These are phyloP conservation scores for Schizophyllum commune DNA, from an alignment of 1,284 basidiomycete genomes.

Conservation along the genomic window DNA sequence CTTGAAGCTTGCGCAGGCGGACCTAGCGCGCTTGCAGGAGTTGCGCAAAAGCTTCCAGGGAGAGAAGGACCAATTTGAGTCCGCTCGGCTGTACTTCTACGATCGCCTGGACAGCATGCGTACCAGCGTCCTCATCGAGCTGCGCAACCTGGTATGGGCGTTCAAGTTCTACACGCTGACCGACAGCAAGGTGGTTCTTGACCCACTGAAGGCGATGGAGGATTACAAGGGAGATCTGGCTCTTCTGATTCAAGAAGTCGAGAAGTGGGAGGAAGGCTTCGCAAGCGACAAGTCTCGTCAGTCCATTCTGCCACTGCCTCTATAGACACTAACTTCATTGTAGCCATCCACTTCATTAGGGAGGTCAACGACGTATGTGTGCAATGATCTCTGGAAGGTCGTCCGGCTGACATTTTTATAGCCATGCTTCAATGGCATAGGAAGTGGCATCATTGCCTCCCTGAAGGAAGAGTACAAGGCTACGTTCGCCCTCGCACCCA, in stretches of 20 bases:
- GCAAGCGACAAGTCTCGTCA: not conserved
- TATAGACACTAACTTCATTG: not conserved
- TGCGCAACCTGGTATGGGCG: not conserved
- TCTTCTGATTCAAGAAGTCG: not conserved
- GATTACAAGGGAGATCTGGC: not conserved
- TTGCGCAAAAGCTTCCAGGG: not conserved
- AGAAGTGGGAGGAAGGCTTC: not conserved
- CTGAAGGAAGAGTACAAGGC: not conserved
- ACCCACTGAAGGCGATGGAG: not conserved
- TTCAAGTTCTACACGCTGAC: not conserved
- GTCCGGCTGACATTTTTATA: not conserved
- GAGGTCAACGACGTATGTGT: not conserved
- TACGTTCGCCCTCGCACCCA: not conserved
- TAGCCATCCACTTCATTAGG: not conserved
- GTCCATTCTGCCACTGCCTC: not conserved
- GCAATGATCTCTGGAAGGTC: not conserved
- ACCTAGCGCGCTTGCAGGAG: not conserved
- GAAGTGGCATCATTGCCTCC: not conserved
- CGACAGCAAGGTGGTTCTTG: not conserved
- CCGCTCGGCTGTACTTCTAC: not conserved
- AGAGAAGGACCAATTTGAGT: not conserved
- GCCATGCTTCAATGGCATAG: not conserved
- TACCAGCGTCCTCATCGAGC: not conserved
- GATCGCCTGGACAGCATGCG: not conserved
- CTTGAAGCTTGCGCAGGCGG: not conserved